Base-by-base conservation (phyloP, 225 moss, liverwort and hornwort genomes). In the Bryum argenteum region DNA sequence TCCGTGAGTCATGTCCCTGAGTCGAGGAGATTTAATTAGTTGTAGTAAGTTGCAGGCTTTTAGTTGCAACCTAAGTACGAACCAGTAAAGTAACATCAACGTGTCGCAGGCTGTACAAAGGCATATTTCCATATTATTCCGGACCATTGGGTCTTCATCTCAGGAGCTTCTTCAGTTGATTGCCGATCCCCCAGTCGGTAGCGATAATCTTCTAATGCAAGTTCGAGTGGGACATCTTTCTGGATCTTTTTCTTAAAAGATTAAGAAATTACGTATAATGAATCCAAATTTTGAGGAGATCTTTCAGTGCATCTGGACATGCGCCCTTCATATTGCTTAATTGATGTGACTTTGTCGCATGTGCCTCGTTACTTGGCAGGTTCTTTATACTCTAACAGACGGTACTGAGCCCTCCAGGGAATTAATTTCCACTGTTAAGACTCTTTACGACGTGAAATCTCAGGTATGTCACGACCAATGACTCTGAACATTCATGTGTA, bases 81-180 rank as follows among this genome's bases (percentile, higher is more conserved):
- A 71, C 53, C 43, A 62, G 38, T 52, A 60, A 23, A 58, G 59
- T 79, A 45, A 67, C 57, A 20, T 38, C 47, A 61, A 69, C 56
- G 66, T 82, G 33, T 73, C 80, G 70, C 92, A 99, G 98, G 98
- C 94, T 75, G 91, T 99, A 57, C 89, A 91, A 84, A 88, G 88
- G 78, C 94, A 94, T 56, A 94, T 99, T 77, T 94, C 98, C 18
- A 82, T 90, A 62, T 81, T 99, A 65, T 92, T 99, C 44, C 92
- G 94, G 65, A 94, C 98, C 23, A 94, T 99, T 74, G 98, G 98
- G 33, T 91, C 91, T 14, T 99, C 98, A 53, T 99, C 98, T 73
- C 82, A 88, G 52, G 98, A 94, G 71, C 88, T 99, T 66, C 75
- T 99, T 58, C 86, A 90, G 59, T 80, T 99, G n/a, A 94, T 99